phyloP scores from a whole-genome alignment of 2,329 filamentous ascomycete species.

The Calonectria honghensis region DNA sequence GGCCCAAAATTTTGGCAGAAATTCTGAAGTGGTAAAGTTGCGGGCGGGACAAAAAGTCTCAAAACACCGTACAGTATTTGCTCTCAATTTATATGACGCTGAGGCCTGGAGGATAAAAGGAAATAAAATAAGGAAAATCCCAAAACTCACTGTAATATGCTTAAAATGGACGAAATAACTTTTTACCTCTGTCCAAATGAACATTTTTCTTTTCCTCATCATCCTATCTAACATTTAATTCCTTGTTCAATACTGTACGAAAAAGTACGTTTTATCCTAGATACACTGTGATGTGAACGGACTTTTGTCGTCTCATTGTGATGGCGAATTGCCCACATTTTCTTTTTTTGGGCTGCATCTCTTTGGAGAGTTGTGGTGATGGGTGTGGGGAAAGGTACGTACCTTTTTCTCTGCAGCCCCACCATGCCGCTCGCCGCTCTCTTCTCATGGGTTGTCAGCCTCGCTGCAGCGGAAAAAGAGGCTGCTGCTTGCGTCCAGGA shows the following conservation, averaged over 20 bases:
- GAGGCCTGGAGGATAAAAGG: not conserved
- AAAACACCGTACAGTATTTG: not conserved
- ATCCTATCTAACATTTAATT: not conserved
- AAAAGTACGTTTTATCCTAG: not conserved
- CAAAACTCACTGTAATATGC: not conserved
- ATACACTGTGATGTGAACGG: not conserved
- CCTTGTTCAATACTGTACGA: not conserved
- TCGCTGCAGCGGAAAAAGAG: slow-evolving; percentile 14
- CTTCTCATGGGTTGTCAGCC: slow-evolving; percentile 40
- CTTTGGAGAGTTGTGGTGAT: not conserved
- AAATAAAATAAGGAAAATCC: not conserved
- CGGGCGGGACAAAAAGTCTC: not conserved
- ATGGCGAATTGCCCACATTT: slow-evolving; percentile 52
- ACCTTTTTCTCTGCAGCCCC: slow-evolving; percentile 12
- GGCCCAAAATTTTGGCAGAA: slow-evolving; percentile 50
- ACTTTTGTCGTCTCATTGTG: not conserved
- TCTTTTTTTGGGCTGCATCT: slow-evolving; percentile 37
- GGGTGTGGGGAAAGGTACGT: slow-evolving; percentile 45
- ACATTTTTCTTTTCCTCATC: not conserved
- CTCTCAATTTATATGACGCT: not conserved
- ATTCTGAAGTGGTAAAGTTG: slow-evolving; percentile 42
- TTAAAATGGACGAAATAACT: not conserved
- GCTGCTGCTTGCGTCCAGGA: slow-evolving; percentile 35
- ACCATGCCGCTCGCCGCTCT: slow-evolving; percentile 1
- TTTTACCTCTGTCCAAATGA: not conserved